Conservation (phyloP, 495 filamentous ascomycete species). For the Gamarada debralockiae region DNA sequence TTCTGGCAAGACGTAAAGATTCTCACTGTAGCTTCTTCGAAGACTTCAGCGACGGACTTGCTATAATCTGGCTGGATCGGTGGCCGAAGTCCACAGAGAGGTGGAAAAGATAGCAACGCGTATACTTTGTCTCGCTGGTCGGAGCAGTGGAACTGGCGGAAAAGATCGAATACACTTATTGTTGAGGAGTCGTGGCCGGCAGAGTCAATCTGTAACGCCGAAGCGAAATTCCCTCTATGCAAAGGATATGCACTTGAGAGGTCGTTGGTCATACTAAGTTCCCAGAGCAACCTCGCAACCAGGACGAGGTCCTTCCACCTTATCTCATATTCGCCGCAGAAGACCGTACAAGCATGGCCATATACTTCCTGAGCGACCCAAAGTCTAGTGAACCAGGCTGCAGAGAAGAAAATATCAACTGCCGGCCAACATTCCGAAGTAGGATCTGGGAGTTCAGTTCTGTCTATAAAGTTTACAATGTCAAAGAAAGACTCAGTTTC, state of each 20-base stretch:
- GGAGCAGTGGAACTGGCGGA: constrained; percentile 3
- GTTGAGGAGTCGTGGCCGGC: neutral
- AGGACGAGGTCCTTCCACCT: constrained; percentile 4
- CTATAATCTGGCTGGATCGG: constrained; percentile 12
- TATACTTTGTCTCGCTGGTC: constrained; percentile 13
- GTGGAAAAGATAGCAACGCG: constrained; percentile 8
- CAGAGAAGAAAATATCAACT: constrained; percentile 10
- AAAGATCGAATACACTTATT: constrained; percentile 3
- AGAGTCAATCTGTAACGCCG: constrained; percentile 6
- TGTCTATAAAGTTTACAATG: constrained; percentile 3
- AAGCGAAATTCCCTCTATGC: neutral
- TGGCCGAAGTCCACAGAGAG: constrained; percentile 3
- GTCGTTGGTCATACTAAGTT: neutral
- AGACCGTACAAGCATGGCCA: constrained; percentile 6
- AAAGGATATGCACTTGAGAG: neutral
- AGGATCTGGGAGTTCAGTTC: constrained; percentile 6
- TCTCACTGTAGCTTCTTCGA: constrained; percentile 7
- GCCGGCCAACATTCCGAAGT: constrained; percentile 3
- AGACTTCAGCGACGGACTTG: constrained; percentile 11
- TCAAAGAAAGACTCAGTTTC: constrained; percentile 2
- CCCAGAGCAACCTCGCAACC: neutral
- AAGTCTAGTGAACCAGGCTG: constrained; percentile 9
- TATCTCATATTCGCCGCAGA: constrained; percentile 9
- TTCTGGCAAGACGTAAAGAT: constrained; percentile 8
- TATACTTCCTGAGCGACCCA: constrained; percentile 12